Base-by-base conservation (phyloP, 2,329 filamentous ascomycete genomes). In the Aureobasidium sp. region DNA sequence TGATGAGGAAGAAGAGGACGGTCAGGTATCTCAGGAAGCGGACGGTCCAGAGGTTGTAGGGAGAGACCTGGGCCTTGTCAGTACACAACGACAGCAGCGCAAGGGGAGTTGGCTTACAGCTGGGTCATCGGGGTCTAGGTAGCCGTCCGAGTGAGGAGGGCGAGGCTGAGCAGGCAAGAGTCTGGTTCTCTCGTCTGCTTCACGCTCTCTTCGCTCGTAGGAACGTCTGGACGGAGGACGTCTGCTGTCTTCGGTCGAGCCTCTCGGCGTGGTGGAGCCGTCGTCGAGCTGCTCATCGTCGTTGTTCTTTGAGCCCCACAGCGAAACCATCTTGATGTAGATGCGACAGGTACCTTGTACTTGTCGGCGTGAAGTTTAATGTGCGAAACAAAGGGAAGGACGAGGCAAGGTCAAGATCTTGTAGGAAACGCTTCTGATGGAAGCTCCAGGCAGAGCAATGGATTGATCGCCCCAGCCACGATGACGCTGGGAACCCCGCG, bases 21-120 rank as follows among this genome's bases (percentile, higher is more conserved):
- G 90, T 93, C 63, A 94, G 73, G 69, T 86, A 89, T 70, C 91
- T 84, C 59, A 94, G 79, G 49, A 88, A 83, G 19, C 94, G 87
- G 53, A 99, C 88, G 62, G 85, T 90, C 87, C 91, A 96, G 38
- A 97, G 83, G 68, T 99, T 99, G 76, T 96, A 96, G 0, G 94
- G 94, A 3, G 90, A 89, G 25, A 89, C 86, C 79, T 77, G 53
- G 4, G 4, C 8, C 13, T 21, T 13, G 45, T 71, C 62, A 73
- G 68, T 62, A 42, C 15, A 17, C 29, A 29, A 17, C 4, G 27
- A 1, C 13, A 60, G 45, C 23, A 17, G 21, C 17, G 31, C 35
- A 8, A 23, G 10, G 11, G n/a, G 17, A 21, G 21, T 1, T 31
- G 35, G 70, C 83, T 73, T 74, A 95, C 89, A 65, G 88, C 88